Base-by-base conservation (phyloP, 2,329 filamentous ascomycete genomes). In the Fusarium cicatricum region DNA sequence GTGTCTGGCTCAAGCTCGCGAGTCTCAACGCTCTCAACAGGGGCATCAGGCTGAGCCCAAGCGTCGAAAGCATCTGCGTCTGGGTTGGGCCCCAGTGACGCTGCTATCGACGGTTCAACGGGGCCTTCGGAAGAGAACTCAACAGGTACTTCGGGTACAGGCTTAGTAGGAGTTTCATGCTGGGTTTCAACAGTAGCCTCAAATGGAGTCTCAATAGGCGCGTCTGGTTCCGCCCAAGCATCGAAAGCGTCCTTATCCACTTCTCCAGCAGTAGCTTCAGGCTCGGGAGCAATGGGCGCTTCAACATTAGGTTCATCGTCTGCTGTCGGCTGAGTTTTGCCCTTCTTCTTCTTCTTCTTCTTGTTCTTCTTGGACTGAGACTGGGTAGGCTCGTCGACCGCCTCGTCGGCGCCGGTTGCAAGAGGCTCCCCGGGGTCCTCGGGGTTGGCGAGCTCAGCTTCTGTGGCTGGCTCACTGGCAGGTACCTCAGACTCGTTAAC, bases 301-400 rank as follows among this genome's bases (percentile, higher is more conserved):
- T n/a, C 29, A 5, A 15, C 12, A 4, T 28, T 12, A 32, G 37
- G 14, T 33, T 59, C 52, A 14, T 63, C 60, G 26, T 61, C 43
- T 7, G 11, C 16, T 31, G 34, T 15, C 17, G 59, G 54, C 16
- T 55, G 56, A 15, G 45, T 14, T 32, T 63, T 67, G 37, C 34
- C 61, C 55, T 70, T 67, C 51, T 66, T 70, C 55, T n/a, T n/a
- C n/a, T 68, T 68, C 45, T 62, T 66, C 52, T 68, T 69, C 52
- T 66, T 69, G 41, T 48, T 63, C 52, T 56, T 54, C 42, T 67
- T 64, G 3, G 57, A 46, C 15, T 46, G 59, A 32, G 59, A 40
- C 15, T 49, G 48, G 6, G 19, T 16, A 17, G 42, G 29, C 19
- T 60, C 55, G 23, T 48, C 48, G 11, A 17, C 32, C 3, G 29